Evolutionary conservation across 2,329 filamentous ascomycete genomes (phyloP), one percentile per base, ranked within the genome.

Genomic region (Hypoxylon sp.): DNA sequence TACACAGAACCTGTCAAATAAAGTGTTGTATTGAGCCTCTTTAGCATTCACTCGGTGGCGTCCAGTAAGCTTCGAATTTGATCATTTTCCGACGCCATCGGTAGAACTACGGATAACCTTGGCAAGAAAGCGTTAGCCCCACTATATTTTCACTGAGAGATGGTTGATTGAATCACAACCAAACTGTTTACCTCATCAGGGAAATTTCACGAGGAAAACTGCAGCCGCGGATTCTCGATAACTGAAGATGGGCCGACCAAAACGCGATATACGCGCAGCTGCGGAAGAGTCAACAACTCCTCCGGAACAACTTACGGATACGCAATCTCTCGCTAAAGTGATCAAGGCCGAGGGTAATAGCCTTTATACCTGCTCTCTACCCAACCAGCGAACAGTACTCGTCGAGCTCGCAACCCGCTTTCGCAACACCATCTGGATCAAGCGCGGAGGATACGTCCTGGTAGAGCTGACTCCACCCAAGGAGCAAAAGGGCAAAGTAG

Each of bases 381-480:
- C 94, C 23, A 85, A 85, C 73, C 86, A 87, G 64, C 87, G 89
- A 74, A 82, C 85, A 5, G 80, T 95, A 41, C 82, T 97, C 17
- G 90, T 94, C 21, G 94, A 98, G 83, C 88, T 99, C 19, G 91
- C 93, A 9, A 84, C 93, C 25, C 89, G 90, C 43, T 98, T 98
- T 78, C 92, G 95, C 67, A 96, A 93, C 71, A 96, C 93, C 1
- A 93, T 98, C 70, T 98, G 93, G 93, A 92, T 98, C 79, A 94
- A 92, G 80, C 90, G 93, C 17, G 92, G 94, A 30, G 93, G 93
- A 0, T 98, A 91, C 79, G 94, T 98, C 30, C 82, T 98, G 10
- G 86, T 97, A 13, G 92, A 98, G 72, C 75, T 83, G 14, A 91
- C 88, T 23, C 84, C 85, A 30, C 84, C 87, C 1, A 83, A 90